Percentiles rank a stretch among this genome's conserved stretches.
Evolutionary conservation across 495 filamentous ascomycete species (phyloP).

Genomic region (Aspergillus haitiensis): DNA sequence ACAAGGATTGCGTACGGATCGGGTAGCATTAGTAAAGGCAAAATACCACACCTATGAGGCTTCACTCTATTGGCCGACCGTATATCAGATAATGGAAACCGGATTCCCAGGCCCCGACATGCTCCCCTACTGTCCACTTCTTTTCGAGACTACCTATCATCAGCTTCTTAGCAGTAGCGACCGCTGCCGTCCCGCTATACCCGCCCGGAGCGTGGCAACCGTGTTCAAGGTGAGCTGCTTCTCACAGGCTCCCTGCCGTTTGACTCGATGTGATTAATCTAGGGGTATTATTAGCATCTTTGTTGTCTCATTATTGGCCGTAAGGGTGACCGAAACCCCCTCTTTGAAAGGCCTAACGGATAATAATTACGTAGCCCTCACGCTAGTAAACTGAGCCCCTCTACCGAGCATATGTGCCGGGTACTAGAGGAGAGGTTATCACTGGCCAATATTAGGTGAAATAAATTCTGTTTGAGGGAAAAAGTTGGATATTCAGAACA

Average conservation of each 20-base stretch:
- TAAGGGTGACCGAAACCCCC: neutral
- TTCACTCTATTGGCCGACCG: neutral
- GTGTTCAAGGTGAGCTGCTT: neutral
- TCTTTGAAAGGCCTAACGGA: neutral
- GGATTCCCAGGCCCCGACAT: neutral
- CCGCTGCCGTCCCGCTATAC: neutral
- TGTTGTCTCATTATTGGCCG: neutral
- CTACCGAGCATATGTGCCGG: neutral
- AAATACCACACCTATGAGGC: neutral
- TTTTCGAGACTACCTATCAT: neutral
- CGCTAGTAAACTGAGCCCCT: neutral
- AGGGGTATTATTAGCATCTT: neutral
- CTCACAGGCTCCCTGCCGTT: neutral
- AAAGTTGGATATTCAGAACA: neutral
- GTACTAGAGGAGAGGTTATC: neutral
- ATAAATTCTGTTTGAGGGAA: neutral
- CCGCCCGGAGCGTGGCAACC: neutral
- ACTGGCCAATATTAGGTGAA: neutral
- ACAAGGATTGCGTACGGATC: neutral
- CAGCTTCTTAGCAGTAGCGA: neutral
- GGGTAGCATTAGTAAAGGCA: neutral
- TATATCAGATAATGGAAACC: neutral
- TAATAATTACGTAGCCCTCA: neutral
- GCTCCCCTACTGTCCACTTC: neutral
- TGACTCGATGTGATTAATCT: neutral